A percentile compares a stretch with the other conserved stretches of the same genome.
Conservation (phyloP, 768 basidiomycete genomes). For the Amanita exitialis region DNA sequence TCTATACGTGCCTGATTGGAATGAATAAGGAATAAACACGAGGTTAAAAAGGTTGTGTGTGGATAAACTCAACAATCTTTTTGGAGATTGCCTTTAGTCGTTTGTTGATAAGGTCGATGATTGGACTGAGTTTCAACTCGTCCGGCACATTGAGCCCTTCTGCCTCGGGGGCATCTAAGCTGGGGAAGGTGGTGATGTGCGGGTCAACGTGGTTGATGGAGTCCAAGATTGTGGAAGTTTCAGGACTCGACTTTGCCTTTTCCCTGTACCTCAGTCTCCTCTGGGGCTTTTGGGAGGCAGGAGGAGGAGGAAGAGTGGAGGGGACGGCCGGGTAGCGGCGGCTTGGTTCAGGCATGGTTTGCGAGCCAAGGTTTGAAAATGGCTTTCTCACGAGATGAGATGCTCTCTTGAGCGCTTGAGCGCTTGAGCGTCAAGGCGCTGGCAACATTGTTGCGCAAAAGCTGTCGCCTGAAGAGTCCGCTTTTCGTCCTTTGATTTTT, state of each 20-base stretch:
- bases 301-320: conserved; percentile 71
- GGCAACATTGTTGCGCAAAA: too few relatives aligned
- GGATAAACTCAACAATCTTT: conserved; percentile 63
- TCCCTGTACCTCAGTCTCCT: conserved; percentile 56
- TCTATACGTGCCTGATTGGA: conserved; percentile 57
- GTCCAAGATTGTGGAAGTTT: conserved; percentile 10
- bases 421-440: too few relatives aligned
- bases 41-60: too few relatives aligned
- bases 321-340: conserved; percentile 47
- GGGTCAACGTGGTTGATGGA: conserved; percentile 26
- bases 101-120: conserved; percentile 73
- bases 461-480: too few relatives aligned
- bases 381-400: conserved; percentile 4
- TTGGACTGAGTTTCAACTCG: conserved; percentile 50
- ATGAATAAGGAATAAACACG: conserved; percentile 8
- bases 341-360: conserved; percentile 23
- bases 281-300: conserved; percentile 49
- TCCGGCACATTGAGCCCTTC: conserved; percentile 35
- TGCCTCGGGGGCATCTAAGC: conserved; percentile 34
- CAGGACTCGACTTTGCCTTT: conserved; percentile 32
- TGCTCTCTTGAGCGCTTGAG: too few relatives aligned
- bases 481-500: too few relatives aligned
- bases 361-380: neutral
- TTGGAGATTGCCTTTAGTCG: conserved; percentile 68
- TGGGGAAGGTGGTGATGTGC: conserved; percentile 32